Evolutionary conservation across 768 basidiomycete genomes (phyloP).

Genomic region (Tricholoma terreum): DNA sequence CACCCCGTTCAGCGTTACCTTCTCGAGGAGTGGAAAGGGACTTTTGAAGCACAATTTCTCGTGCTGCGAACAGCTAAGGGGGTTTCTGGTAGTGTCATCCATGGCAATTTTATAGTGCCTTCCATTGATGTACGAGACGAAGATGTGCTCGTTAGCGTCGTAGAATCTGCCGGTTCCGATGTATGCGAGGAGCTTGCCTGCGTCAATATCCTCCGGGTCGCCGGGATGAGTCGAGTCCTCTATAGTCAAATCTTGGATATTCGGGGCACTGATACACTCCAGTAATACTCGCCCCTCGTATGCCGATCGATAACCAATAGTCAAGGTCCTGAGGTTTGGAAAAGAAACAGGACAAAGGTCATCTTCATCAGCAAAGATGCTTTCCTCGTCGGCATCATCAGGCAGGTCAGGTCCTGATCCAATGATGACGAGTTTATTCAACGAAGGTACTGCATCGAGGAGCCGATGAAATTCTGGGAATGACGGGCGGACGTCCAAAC

Average conservation of each 20-base stretch:
- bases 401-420: constrained; percentile 43
- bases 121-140: constrained; percentile 11
- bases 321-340: constrained; percentile 35
- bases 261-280: constrained; percentile 38
- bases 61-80: background rate
- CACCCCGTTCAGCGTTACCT: constrained; percentile 35
- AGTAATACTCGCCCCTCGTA: constrained; percentile 38
- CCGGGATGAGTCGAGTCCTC: constrained; percentile 45
- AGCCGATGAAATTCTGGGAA: constrained; percentile 40
- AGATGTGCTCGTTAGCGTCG: constrained; percentile 12
- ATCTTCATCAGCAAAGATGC: constrained; percentile 8
- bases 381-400: constrained; percentile 21
- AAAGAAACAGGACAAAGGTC: constrained; percentile 33
- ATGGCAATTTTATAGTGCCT: constrained; percentile 1
- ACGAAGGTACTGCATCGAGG: constrained; percentile 36
- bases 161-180: constrained; percentile 32
- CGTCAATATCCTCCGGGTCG: constrained; percentile 39
- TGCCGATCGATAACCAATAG: constrained; percentile 43
- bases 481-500: constrained; percentile 51
- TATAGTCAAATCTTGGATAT: constrained; percentile 34
- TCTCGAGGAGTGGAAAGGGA: constrained; percentile 28
- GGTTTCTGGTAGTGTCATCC: background rate
- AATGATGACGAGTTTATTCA: constrained; percentile 43
- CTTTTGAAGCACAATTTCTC: constrained; percentile 16
- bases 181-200: constrained; percentile 35